phyloP scores from a whole-genome alignment of 2,329 filamentous ascomycete species.

The Aureobasidium sp. region DNA sequence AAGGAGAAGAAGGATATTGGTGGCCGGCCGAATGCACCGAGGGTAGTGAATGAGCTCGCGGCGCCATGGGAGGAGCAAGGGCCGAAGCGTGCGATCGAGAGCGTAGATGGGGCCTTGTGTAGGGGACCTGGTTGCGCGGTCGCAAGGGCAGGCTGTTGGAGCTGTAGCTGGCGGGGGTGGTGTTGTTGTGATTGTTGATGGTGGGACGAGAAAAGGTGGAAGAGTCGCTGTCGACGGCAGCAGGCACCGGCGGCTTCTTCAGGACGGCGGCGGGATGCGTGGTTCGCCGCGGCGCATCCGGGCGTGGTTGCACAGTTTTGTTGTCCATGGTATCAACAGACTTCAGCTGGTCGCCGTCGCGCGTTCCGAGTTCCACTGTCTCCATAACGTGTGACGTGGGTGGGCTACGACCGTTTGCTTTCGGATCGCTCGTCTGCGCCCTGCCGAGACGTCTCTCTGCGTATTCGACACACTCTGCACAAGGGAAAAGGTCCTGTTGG shows the following conservation, averaged over 20 bases:
- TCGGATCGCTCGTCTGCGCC: not conserved
- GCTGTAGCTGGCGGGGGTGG: not conserved
- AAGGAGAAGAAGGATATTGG: constrained; percentile 27
- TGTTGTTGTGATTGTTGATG: not conserved
- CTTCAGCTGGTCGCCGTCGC: not conserved
- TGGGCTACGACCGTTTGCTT: constrained; percentile 1
- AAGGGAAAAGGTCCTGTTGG: not conserved
- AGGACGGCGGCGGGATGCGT: not conserved
- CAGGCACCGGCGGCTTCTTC: constrained; percentile 1
- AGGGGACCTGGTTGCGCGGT: constrained; percentile 42
- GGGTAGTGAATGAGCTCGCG: constrained; percentile 41
- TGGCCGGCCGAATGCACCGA: constrained; percentile 32
- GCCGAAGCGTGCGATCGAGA: constrained; percentile 37
- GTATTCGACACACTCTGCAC: not conserved
- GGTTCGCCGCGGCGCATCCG: constrained; percentile 1
- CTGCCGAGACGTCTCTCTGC: not conserved
- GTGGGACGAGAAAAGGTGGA: not conserved
- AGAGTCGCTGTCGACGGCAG: not conserved
- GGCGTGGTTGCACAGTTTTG: not conserved
- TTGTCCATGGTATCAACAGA: constrained; percentile 5
- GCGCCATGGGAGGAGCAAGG: constrained; percentile 40
- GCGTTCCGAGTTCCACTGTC: constrained; percentile 1
- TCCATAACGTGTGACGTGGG: constrained; percentile 9
- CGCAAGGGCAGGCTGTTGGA: constrained; percentile 20
- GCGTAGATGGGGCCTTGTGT: constrained; percentile 40